phyloP scores from a whole-genome alignment of 208 protist genomes.

The Leishmania tropica region DNA sequence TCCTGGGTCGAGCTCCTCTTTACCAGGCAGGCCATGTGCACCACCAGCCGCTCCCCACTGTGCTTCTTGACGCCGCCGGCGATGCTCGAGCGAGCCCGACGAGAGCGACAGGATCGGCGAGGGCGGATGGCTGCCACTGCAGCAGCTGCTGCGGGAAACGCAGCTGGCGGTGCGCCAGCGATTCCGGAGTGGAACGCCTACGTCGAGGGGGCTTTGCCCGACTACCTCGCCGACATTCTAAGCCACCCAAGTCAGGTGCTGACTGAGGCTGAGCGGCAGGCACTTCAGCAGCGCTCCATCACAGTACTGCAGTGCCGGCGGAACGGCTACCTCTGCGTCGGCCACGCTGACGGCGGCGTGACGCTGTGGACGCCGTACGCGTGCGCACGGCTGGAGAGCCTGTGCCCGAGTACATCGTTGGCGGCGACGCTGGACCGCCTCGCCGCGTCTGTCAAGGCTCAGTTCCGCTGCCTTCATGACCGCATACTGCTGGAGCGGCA shows the following conservation, averaged over 20 bases:
- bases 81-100: conserved; percentile 64
- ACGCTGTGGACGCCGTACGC: conserved; percentile 75
- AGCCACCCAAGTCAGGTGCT: conserved; percentile 40
- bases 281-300: conserved; percentile 38
- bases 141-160: conserved; percentile 5
- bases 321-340: conserved; percentile 74
- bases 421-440: conserved; percentile 41
- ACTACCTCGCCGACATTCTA: conserved; percentile 51
- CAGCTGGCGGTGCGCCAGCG: background rate
- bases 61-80: conserved; percentile 57
- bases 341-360: conserved; percentile 64
- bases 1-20: conserved; percentile 80
- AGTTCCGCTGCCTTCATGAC: conserved; percentile 50
- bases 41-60: conserved; percentile 58
- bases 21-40: conserved; percentile 56
- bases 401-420: conserved; percentile 60
- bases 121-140: conserved; percentile 11
- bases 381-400: conserved; percentile 59
- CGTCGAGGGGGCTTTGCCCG: conserved; percentile 57
- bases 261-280: conserved; percentile 38
- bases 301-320: conserved; percentile 54
- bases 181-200: conserved; percentile 57
- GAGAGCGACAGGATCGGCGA: conserved; percentile 56
- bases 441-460: conserved; percentile 43
- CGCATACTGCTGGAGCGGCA: conserved; percentile 40